Percentiles rank a stretch among this genome's conserved stretches.
phyloP scores from a whole-genome alignment of 148 eudicot species.

The Rhododendron molle region DNA sequence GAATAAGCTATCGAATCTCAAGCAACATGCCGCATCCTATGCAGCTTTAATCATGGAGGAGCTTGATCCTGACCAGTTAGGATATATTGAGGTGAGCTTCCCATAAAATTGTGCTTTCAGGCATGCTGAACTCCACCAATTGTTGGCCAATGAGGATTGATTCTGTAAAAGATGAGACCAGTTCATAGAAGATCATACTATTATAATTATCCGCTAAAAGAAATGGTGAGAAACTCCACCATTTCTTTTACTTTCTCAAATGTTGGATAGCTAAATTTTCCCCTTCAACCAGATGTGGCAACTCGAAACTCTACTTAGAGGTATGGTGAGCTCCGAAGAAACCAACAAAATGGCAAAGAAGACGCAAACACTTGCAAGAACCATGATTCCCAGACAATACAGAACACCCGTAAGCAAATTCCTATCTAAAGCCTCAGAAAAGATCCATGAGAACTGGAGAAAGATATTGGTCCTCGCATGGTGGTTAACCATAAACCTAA shows the following conservation, averaged over 20 bases:
- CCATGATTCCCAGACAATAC: slow-evolving; percentile 69
- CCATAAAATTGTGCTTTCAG: neutral
- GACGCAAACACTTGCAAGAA: slow-evolving; percentile 56
- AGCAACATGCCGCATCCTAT: slow-evolving; percentile 67
- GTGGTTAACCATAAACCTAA: slow-evolving; percentile 50
- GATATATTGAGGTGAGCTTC: slow-evolving; percentile 72
- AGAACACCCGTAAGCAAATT: slow-evolving; percentile 56
- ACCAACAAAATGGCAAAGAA: slow-evolving; percentile 29
- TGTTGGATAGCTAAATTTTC: neutral
- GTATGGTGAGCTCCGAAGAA: slow-evolving; percentile 60
- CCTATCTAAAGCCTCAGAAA: slow-evolving; percentile 40
- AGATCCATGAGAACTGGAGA: slow-evolving; percentile 74
- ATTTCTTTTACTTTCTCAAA: neutral
- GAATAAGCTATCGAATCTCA: slow-evolving; percentile 78
- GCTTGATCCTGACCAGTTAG: slow-evolving; percentile 82
- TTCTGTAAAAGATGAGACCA: neutral
- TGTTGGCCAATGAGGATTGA: neutral
- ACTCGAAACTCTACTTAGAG: slow-evolving; percentile 80
- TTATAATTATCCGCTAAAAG: neutral
- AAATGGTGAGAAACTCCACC: neutral
- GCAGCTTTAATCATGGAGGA: slow-evolving; percentile 96
- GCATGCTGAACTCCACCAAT: neutral
- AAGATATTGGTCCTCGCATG: slow-evolving; percentile 51
- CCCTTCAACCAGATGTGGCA: slow-evolving; percentile 72
- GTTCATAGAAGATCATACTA: neutral